These are phyloP conservation scores for Golubevia sp. DNA, from an alignment of 1,284 basidiomycete genomes.

Conservation along the genomic window DNA sequence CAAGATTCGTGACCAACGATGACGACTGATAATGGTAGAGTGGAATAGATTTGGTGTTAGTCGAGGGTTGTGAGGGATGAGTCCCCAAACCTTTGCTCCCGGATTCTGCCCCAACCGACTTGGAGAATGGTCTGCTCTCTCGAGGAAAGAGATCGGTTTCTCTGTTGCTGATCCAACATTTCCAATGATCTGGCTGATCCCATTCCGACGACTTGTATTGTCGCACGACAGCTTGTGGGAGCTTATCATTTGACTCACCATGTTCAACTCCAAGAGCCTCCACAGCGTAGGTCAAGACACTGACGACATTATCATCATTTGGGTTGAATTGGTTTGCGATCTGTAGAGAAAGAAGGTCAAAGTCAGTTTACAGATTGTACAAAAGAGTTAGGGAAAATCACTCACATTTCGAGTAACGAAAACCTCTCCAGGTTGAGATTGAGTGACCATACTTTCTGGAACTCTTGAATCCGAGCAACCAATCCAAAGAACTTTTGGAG, in stretches of 20 bases:
- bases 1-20: background rate
- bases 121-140: too few relatives aligned
- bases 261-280: conserved; percentile 59
- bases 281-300: conserved; percentile 54
- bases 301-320: conserved; percentile 51
- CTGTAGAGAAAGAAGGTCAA: conserved; percentile 62
- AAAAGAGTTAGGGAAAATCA: too few relatives aligned
- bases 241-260: conserved; percentile 12
- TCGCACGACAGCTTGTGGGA: too few relatives aligned
- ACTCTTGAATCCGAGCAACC: conserved; percentile 57
- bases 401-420: conserved; percentile 49
- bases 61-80: too few relatives aligned
- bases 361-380: too few relatives aligned
- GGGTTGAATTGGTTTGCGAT: conserved; percentile 59
- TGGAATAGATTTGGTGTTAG: background rate
- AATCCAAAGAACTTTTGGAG: conserved; percentile 58
- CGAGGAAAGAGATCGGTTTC: too few relatives aligned
- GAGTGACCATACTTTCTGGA: conserved; percentile 52
- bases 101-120: too few relatives aligned
- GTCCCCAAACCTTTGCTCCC: too few relatives aligned
- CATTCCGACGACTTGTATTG: too few relatives aligned
- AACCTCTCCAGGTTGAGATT: conserved; percentile 53
- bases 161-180: too few relatives aligned
- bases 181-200: too few relatives aligned
- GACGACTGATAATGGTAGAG: background rate